Percentiles rank a stretch among this genome's conserved stretches.
These are phyloP conservation scores for Chamaecyparis obtusa DNA, from an alignment of 75 land plant species.

Conservation along the genomic window DNA sequence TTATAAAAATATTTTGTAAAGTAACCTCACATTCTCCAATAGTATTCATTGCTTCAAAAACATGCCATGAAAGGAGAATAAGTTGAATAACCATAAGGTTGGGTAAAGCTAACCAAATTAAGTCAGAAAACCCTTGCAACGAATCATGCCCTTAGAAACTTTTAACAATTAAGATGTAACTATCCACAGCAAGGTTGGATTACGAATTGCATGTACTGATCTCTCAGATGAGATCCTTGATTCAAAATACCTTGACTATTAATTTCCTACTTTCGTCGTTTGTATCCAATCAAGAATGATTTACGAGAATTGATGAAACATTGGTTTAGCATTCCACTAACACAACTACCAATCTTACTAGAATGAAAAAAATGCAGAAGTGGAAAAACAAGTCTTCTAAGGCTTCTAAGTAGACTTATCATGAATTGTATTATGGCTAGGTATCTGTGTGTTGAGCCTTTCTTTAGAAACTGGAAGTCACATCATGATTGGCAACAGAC, in stretches of 20 bases:
- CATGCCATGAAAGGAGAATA: not conserved
- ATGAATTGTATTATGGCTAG: not conserved
- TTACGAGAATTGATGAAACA: not conserved
- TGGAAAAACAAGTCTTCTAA: not conserved
- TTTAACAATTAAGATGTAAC: no score
- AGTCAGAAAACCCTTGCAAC: no score
- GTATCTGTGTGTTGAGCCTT: not conserved
- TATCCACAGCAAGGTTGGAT: not conserved
- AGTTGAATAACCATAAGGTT: not conserved
- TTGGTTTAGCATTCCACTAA: not conserved
- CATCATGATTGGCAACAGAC: not conserved
- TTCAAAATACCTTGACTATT: not conserved
- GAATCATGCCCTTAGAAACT: no score
- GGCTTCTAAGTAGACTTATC: not conserved
- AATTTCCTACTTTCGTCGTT: not conserved
- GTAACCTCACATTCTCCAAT: not conserved
- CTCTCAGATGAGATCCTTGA: not conserved
- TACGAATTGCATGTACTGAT: not conserved
- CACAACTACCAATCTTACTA: not conserved
- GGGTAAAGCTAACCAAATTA: not conserved
- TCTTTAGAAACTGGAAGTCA: not conserved
- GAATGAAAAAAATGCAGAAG: not conserved
- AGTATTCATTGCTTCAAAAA: not conserved
- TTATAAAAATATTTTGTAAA: no score
- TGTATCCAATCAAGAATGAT: not conserved